These are phyloP conservation scores for Blastomyces parvus DNA, from an alignment of 2,329 filamentous ascomycete species.

Conservation along the genomic window DNA sequence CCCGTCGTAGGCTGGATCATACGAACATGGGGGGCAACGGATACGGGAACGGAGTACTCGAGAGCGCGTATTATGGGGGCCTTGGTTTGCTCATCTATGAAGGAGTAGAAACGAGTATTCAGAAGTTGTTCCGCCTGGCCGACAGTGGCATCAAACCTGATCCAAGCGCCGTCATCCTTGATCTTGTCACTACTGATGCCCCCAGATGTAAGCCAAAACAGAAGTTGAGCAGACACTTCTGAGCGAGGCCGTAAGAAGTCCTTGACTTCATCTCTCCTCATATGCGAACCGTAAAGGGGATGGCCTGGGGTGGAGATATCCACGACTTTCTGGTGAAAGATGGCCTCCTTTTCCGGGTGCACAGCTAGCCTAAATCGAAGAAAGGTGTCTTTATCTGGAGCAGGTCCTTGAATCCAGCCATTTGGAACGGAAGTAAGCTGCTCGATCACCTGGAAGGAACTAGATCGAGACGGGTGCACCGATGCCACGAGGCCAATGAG, in stretches of 20 bases:
- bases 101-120: slow-evolving; percentile 44
- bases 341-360: not conserved
- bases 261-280: slow-evolving; percentile 50
- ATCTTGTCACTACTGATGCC: slow-evolving; percentile 40
- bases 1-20: slow-evolving; percentile 58
- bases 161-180: slow-evolving; percentile 49
- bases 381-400: not conserved
- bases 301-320: slow-evolving; percentile 50
- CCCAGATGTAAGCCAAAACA: slow-evolving; percentile 46
- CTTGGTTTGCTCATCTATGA: slow-evolving; percentile 12
- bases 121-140: slow-evolving; percentile 47
- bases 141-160: slow-evolving; percentile 43
- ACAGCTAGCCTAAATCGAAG: slow-evolving; percentile 8
- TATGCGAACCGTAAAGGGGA: slow-evolving; percentile 50
- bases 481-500: not conserved
- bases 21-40: slow-evolving; percentile 47
- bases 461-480: not conserved
- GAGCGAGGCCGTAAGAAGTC: slow-evolving; percentile 44
- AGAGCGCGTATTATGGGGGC: slow-evolving; percentile 45
- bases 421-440: not conserved
- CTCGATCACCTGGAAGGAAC: not conserved
- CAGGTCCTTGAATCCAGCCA: slow-evolving; percentile 2
- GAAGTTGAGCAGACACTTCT: slow-evolving; percentile 40
- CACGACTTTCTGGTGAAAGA: slow-evolving; percentile 3
- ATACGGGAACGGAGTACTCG: slow-evolving; percentile 52